Percentiles rank a stretch among this genome's conserved stretches.
Evolutionary conservation across 345 rosid species (phyloP).

Genomic region (Reutealis trisperma): DNA sequence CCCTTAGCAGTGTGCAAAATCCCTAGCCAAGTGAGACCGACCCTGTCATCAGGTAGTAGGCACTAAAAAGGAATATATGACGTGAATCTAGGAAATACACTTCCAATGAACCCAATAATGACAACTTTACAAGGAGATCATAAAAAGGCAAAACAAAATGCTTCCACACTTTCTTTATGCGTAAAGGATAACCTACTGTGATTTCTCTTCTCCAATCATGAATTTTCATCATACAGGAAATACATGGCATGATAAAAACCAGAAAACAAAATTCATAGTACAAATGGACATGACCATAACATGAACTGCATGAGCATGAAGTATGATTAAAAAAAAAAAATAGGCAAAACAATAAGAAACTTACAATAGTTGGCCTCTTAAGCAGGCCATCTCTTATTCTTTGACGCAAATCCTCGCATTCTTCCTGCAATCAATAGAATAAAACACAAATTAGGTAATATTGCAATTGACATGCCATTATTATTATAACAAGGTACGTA

Average conservation of each 20-base stretch:
- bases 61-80: background rate
- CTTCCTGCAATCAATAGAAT: slow-evolving; percentile 59
- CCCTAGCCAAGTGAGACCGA: background rate
- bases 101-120: background rate
- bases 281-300: background rate
- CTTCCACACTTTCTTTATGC: background rate
- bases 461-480: background rate
- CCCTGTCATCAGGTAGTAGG: background rate
- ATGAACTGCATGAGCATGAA: background rate
- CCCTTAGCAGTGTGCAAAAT: background rate
- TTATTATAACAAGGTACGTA: background rate
- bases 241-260: slow-evolving; percentile 2
- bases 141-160: background rate
- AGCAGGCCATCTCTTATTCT: slow-evolving; percentile 55
- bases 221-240: background rate
- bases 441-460: background rate
- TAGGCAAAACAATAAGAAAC: slow-evolving; percentile 28
- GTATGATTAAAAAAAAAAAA: background rate
- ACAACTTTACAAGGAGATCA: background rate
- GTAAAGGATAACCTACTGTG: background rate
- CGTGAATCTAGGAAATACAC: background rate
- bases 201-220: background rate
- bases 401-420: slow-evolving; percentile 67
- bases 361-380: slow-evolving; percentile 67
- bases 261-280: background rate